These are phyloP conservation scores for Lactifluus pinguis DNA, from an alignment of 768 basidiomycete species.

Conservation along the genomic window DNA sequence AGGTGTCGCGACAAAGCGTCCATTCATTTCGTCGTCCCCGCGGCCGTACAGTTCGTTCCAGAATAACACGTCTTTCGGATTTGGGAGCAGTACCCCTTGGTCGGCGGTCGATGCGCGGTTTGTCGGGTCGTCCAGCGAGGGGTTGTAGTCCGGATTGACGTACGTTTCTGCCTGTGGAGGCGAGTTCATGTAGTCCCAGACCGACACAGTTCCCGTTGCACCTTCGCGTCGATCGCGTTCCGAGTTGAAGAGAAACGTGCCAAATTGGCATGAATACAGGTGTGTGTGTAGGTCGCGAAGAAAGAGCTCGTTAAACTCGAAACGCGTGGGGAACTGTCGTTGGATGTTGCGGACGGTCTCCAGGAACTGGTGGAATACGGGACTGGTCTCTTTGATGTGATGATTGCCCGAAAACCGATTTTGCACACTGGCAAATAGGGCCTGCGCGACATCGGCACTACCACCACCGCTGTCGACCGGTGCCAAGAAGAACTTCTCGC, in stretches of 20 bases:
- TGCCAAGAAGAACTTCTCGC: slow-evolving; percentile 83
- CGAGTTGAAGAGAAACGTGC: slow-evolving; percentile 88
- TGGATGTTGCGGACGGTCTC: slow-evolving; percentile 89
- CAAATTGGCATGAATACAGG: slow-evolving; percentile 91
- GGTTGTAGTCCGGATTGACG: slow-evolving; percentile 59
- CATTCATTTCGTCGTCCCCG: slow-evolving; percentile 96
- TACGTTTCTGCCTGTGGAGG: slow-evolving; percentile 56
- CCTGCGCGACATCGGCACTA: slow-evolving; percentile 73
- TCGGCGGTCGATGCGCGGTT: slow-evolving; percentile 55
- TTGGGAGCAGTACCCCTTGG: slow-evolving; percentile 85
- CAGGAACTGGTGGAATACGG: slow-evolving; percentile 95
- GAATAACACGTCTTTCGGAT: slow-evolving; percentile 86
- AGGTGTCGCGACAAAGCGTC: slow-evolving; percentile 42
- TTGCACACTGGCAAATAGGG: slow-evolving; percentile 87
- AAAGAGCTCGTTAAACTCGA: slow-evolving; percentile 91
- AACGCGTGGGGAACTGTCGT: slow-evolving; percentile 84
- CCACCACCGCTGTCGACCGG: slow-evolving; percentile 52
- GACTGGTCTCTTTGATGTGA: slow-evolving; percentile 93
- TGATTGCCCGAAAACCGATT: slow-evolving; percentile 77
- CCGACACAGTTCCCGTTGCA: slow-evolving; percentile 50
- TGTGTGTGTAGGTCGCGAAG: slow-evolving; percentile 81
- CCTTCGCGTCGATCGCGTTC: slow-evolving; percentile 71
- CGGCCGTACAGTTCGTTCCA: slow-evolving; percentile 89
- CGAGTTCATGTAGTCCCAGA: slow-evolving; percentile 83
- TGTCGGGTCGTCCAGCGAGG: slow-evolving; percentile 63